phyloP scores from a whole-genome alignment of 768 basidiomycete genomes.

The Imleria badia region DNA sequence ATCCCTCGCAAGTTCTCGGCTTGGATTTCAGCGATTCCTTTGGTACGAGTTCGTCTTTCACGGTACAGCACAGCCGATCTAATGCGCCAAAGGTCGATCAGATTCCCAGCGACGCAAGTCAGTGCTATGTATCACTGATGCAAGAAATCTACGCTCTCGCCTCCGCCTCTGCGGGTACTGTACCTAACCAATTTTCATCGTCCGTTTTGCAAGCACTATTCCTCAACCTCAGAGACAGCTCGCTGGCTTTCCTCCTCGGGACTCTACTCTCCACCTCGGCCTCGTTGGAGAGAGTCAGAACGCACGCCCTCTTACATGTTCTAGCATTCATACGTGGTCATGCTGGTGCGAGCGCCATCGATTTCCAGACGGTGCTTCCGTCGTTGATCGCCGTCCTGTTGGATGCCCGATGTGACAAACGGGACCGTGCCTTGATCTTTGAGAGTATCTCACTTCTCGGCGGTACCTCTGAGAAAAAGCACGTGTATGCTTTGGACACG shows the following conservation, averaged over 20 bases:
- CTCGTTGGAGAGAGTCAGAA: conserved; percentile 35
- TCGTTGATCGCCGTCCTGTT: conserved; percentile 59
- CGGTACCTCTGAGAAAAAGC: conserved; percentile 40
- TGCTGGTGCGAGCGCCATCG: conserved; percentile 50
- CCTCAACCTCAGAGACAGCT: conserved; percentile 61
- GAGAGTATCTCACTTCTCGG: conserved; percentile 53
- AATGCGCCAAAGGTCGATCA: conserved; percentile 18
- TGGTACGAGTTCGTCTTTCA: conserved; percentile 29
- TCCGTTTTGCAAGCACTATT: conserved; percentile 66
- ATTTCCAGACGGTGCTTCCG: conserved; percentile 81
- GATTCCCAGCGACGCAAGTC: conserved; percentile 19
- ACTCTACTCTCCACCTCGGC: conserved; percentile 49
- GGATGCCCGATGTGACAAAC: conserved; percentile 28
- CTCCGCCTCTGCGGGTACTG: conserved; percentile 51
- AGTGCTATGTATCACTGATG: conserved; percentile 58
- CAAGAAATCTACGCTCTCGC: conserved; percentile 65
- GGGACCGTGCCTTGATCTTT: conserved; percentile 39
- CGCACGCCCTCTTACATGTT: conserved; percentile 70
- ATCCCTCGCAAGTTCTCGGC: conserved; percentile 39
- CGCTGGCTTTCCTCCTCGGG: conserved; percentile 79
- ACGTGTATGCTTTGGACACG: conserved; percentile 70
- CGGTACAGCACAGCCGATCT: background rate
- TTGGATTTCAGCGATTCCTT: conserved; percentile 47
- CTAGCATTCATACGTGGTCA: conserved; percentile 81
- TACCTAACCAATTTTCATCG: conserved; percentile 45